Percentiles rank a stretch among this genome's conserved stretches.
Evolutionary conservation across 805 yeast genomes (phyloP).

Genomic region (Ogataea methylovora): DNA sequence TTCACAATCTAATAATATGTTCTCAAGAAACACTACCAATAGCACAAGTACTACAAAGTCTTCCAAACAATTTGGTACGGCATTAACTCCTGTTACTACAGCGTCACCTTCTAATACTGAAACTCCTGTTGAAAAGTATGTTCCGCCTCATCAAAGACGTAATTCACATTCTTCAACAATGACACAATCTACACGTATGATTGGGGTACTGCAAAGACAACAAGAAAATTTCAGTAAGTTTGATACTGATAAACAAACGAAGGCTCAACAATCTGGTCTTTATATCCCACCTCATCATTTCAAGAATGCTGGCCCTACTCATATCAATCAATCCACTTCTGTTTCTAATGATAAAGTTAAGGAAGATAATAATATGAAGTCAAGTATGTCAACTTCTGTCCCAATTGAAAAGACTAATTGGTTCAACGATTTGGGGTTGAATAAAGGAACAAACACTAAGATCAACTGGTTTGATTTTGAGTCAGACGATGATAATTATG

Average conservation of each 20-base stretch:
- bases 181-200: conserved; percentile 9
- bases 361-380: too few relatives aligned
- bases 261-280: too few relatives aligned
- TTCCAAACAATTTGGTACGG: too few relatives aligned
- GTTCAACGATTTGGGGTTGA: conserved; percentile 16
- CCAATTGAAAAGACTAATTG: conserved; percentile 27
- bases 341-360: too few relatives aligned
- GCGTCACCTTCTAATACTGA: conserved; percentile 16
- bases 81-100: too few relatives aligned
- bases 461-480: conserved; percentile 4
- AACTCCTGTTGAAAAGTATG: conserved; percentile 26
- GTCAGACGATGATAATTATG: conserved; percentile 6
- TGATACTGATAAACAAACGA: too few relatives aligned
- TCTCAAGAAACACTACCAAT: conserved; percentile 20
- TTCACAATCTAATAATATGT: conserved; percentile 5
- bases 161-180: conserved; percentile 23
- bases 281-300: too few relatives aligned
- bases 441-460: too few relatives aligned
- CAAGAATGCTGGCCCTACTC: too few relatives aligned
- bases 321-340: too few relatives aligned
- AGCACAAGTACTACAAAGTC: too few relatives aligned
- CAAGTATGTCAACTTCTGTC: conserved; percentile 24
- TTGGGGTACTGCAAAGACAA: conserved; percentile 7
- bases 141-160: conserved; percentile 50
- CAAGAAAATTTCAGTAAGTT: conserved; percentile 1